A percentile compares a stretch with the other conserved stretches of the same genome.
These are phyloP conservation scores for Cicer chorassanicum DNA, from an alignment of 306 rosid species.

Conservation along the genomic window DNA sequence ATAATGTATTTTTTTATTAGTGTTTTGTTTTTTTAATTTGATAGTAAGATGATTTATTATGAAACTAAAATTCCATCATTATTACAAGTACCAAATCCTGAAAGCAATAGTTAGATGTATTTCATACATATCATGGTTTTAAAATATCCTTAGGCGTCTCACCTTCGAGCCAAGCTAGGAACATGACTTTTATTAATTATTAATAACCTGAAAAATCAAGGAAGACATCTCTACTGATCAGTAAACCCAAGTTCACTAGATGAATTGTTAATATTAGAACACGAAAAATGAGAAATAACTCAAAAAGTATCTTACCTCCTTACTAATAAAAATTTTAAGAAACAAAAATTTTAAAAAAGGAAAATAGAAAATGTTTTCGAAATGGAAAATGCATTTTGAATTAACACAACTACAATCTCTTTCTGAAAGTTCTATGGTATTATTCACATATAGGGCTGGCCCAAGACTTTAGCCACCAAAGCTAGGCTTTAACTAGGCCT, in stretches of 20 bases:
- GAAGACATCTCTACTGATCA: not conserved
- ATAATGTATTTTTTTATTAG: too few species aligned
- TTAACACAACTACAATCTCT: not conserved
- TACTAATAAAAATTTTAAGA: not conserved
- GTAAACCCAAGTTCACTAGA: slow-evolving; percentile 7
- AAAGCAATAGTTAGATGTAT: slow-evolving; percentile 42
- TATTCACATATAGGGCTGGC: not conserved
- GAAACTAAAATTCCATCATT: slow-evolving; percentile 19
- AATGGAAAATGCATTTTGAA: not conserved
- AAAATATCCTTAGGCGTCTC: slow-evolving; percentile 37
- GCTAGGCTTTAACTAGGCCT: not conserved
- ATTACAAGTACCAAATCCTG: slow-evolving; percentile 11
- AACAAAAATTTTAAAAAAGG: not conserved
- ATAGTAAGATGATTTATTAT: slow-evolving; percentile 21
- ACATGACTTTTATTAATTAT: slow-evolving; percentile 36
- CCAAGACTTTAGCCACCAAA: not conserved
- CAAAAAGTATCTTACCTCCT: not conserved
- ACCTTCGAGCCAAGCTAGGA: slow-evolving; percentile 12
- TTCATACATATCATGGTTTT: slow-evolving; percentile 33
- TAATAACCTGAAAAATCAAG: slow-evolving; percentile 41
- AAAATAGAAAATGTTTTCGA: not conserved
- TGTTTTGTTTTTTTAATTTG: too few species aligned
- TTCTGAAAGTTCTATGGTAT: not conserved
- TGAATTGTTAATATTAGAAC: not conserved
- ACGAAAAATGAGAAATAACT: not conserved